Evolutionary conservation across 768 basidiomycete genomes (phyloP).

Genomic region (Strobilomyces confusus): DNA sequence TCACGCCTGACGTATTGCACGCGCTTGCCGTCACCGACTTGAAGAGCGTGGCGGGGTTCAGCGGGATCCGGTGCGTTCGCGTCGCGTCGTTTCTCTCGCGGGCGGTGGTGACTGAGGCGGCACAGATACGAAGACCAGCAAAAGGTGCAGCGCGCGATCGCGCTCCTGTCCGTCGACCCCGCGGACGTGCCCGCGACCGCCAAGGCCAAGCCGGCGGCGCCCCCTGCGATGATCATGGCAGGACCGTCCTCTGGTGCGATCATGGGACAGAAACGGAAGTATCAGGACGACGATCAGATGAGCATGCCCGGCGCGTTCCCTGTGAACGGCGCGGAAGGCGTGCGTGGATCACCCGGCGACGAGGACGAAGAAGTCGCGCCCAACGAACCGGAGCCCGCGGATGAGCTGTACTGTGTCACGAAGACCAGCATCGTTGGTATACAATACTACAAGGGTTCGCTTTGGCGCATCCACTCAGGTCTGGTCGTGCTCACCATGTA

Average conservation of each 20-base stretch:
- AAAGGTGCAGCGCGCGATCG: slow-evolving; percentile 59
- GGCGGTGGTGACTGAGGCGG: neutral
- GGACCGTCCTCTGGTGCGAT: slow-evolving; percentile 1
- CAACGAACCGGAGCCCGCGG: slow-evolving; percentile 45
- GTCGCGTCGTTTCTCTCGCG: neutral
- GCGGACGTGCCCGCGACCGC: slow-evolving; percentile 53
- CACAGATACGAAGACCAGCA: slow-evolving; percentile 55
- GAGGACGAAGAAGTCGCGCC: slow-evolving; percentile 41
- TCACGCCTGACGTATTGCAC: slow-evolving; percentile 53
- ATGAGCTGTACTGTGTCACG: slow-evolving; percentile 66
- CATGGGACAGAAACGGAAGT: slow-evolving; percentile 44
- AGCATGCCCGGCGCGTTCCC: slow-evolving; percentile 16
- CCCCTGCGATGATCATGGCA: slow-evolving; percentile 3
- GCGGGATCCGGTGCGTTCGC: slow-evolving; percentile 40
- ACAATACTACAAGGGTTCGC: slow-evolving; percentile 71
- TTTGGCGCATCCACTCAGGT: neutral
- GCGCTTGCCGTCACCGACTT: slow-evolving; percentile 43
- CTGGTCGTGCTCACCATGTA: slow-evolving; percentile 1
- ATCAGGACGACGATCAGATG: slow-evolving; percentile 24
- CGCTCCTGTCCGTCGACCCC: slow-evolving; percentile 50
- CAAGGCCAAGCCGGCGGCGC: slow-evolving; percentile 16
- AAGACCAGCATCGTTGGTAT: slow-evolving; percentile 71
- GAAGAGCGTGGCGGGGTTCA: slow-evolving; percentile 48
- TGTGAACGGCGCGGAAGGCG: slow-evolving; percentile 9
- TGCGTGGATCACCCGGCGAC: slow-evolving; percentile 25